Percentiles rank a stretch among this genome's conserved stretches.
Evolutionary conservation across 2,329 filamentous ascomycete species (phyloP).

Genomic region (Stromatinia cepivora): DNA sequence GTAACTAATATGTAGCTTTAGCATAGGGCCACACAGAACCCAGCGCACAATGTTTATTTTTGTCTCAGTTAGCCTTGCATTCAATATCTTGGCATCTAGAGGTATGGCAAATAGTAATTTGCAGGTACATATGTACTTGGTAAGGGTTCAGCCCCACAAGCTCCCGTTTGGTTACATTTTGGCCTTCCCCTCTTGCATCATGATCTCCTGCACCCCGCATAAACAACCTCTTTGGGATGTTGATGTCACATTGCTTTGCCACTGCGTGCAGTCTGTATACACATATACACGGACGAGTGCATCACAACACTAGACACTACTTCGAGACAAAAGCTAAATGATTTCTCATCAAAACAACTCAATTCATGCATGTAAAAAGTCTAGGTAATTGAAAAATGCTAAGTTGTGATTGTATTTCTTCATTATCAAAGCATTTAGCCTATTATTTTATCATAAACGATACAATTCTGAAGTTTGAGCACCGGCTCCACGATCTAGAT

Average conservation of each 20-base stretch:
- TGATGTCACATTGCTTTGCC: background rate
- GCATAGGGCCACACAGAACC: background rate
- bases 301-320: background rate
- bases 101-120: background rate
- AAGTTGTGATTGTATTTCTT: background rate
- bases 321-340: background rate
- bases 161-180: background rate
- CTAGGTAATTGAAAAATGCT: background rate
- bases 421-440: background rate
- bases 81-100: background rate
- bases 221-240: background rate
- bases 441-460: background rate
- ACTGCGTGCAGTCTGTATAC: background rate
- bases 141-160: constrained; percentile 11
- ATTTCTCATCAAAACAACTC: background rate
- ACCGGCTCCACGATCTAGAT: background rate
- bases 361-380: background rate
- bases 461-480: background rate
- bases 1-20: background rate
- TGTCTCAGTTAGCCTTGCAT: constrained; percentile 7
- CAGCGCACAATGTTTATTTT: background rate
- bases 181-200: constrained; percentile 3
- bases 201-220: constrained; percentile 19
- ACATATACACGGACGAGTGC: background rate
- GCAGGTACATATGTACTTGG: background rate